A percentile compares a stretch with the other conserved stretches of the same genome.
phyloP scores from a whole-genome alignment of 169 alveolate genomes.

The Plasmodium malariae region DNA sequence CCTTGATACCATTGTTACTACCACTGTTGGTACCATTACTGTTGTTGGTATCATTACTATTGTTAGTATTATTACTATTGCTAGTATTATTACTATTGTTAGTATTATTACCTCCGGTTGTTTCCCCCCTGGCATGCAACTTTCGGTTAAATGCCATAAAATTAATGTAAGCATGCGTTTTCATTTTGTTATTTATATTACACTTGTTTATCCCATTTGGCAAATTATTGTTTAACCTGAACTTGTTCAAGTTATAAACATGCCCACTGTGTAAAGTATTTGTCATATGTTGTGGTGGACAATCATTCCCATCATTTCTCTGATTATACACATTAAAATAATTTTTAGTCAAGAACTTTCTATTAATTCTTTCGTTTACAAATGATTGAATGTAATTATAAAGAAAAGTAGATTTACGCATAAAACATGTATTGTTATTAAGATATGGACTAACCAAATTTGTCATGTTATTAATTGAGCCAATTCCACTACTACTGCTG shows the following conservation, averaged over 20 bases:
- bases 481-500: too few species aligned
- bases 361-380: background rate
- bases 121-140: background rate
- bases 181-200: slow-evolving; percentile 6
- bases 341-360: background rate
- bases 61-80: background rate
- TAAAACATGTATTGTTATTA: too few species aligned
- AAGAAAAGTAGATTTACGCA: background rate
- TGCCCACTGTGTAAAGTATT: background rate
- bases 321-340: background rate
- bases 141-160: background rate
- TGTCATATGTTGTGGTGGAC: background rate
- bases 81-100: background rate
- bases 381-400: background rate
- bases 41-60: background rate
- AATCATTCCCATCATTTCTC: background rate
- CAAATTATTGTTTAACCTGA: background rate
- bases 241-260: background rate
- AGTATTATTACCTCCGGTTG: background rate
- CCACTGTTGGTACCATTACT: background rate
- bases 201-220: slow-evolving; percentile 2
- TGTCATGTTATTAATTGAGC: too few species aligned
- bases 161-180: slow-evolving; percentile 4
- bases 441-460: too few species aligned
- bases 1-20: too few species aligned